These are phyloP conservation scores for Vaccinium darrowii DNA, from an alignment of 148 eudicot species.

Conservation along the genomic window DNA sequence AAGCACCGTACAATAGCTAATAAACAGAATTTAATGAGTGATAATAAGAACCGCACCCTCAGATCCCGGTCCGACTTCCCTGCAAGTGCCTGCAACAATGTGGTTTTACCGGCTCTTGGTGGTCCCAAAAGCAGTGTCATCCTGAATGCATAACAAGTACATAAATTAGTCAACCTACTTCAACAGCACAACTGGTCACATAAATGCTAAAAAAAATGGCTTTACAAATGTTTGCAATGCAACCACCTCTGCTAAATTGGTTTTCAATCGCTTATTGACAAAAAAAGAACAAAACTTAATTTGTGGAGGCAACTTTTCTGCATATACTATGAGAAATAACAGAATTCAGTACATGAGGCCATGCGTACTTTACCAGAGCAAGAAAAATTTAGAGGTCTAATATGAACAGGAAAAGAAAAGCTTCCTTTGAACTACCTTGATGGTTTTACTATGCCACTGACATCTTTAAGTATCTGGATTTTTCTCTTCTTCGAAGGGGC, in stretches of 20 bases:
- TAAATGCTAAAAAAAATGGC: neutral
- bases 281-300: neutral
- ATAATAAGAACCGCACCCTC: conserved; percentile 21
- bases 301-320: neutral
- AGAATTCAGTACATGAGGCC: neutral
- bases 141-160: conserved; percentile 17
- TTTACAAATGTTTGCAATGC: too few species aligned
- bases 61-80: conserved; percentile 39
- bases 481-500: conserved; percentile 33
- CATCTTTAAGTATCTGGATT: conserved; percentile 36
- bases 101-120: conserved; percentile 47
- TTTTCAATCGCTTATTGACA: neutral
- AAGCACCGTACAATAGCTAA: neutral
- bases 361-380: neutral
- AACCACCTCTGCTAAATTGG: neutral
- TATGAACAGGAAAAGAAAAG: neutral
- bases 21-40: neutral
- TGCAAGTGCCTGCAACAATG: conserved; percentile 43
- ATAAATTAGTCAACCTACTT: neutral
- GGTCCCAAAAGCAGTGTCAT: conserved; percentile 53
- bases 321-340: neutral
- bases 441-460: conserved; percentile 38
- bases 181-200: neutral
- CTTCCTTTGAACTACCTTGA: conserved; percentile 26
- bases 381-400: neutral